Evolutionary conservation across 2,329 filamentous ascomycete genomes (phyloP).

Genomic region (Botrytis fabae): DNA sequence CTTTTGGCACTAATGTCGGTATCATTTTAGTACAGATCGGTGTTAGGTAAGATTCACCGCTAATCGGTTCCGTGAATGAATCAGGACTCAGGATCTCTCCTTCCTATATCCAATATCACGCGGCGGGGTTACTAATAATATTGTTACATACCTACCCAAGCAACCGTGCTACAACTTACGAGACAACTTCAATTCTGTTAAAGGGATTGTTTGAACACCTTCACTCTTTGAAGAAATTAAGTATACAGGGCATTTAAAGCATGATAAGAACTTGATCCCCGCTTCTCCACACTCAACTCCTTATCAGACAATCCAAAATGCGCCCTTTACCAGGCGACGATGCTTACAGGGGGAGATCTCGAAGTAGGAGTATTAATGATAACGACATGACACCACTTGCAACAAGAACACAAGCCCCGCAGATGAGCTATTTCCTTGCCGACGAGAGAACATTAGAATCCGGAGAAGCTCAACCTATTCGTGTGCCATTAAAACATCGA

Average conservation of each 20-base stretch:
- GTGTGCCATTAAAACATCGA: constrained; percentile 37
- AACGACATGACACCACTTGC: constrained; percentile 43
- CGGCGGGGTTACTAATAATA: constrained; percentile 22
- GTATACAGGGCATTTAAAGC: background rate
- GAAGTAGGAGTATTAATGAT: constrained; percentile 43
- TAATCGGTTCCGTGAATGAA: constrained; percentile 7
- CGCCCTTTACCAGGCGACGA: constrained; percentile 50
- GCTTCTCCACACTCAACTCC: background rate
- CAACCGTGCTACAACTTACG: background rate
- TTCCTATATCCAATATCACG: constrained; percentile 10
- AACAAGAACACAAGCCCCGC: constrained; percentile 42
- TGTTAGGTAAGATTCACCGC: constrained; percentile 13
- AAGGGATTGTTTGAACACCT: constrained; percentile 9
- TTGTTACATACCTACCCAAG: background rate
- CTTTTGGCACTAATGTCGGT: background rate
- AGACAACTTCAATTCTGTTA: constrained; percentile 8
- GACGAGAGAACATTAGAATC: constrained; percentile 52
- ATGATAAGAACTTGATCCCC: constrained; percentile 28
- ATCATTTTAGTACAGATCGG: constrained; percentile 4
- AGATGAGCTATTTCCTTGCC: constrained; percentile 55
- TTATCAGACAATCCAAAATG: constrained; percentile 40
- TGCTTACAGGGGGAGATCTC: constrained; percentile 44
- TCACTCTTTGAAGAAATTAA: background rate
- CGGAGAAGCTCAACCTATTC: constrained; percentile 41
- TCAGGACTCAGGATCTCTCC: background rate